These are phyloP conservation scores for Cicer arietinum DNA, from an alignment of 306 rosid species.

Conservation along the genomic window DNA sequence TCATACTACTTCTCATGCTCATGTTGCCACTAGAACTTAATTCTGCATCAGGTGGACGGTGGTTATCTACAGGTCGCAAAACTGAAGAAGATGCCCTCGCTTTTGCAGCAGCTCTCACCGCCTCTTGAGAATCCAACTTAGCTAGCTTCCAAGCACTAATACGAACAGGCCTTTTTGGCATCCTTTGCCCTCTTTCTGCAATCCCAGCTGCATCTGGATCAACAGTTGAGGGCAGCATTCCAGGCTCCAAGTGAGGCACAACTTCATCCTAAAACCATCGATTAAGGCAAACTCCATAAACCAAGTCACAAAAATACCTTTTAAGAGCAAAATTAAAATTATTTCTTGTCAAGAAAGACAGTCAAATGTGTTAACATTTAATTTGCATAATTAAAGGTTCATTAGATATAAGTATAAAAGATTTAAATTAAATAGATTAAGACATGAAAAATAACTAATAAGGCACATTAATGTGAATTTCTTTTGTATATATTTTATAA, in stretches of 20 bases:
- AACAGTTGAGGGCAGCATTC: constrained; percentile 94
- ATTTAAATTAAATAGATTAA: neutral
- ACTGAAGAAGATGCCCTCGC: constrained; percentile 99
- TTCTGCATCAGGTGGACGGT: constrained; percentile 63
- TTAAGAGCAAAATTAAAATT: neutral
- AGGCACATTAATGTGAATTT: neutral
- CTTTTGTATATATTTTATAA: neutral
- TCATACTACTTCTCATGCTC: constrained; percentile 91
- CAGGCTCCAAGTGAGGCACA: constrained; percentile 97
- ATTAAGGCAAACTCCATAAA: constrained; percentile 41
- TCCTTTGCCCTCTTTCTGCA: constrained; percentile 72
- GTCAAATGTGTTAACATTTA: constrained; percentile 10
- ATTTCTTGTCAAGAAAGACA: constrained; percentile 35
- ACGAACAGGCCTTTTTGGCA: constrained; percentile 82
- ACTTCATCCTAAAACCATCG: constrained; percentile 82
- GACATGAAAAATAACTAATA: neutral
- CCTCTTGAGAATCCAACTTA: constrained; percentile 85
- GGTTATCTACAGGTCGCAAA: constrained; percentile 78
- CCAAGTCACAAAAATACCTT: constrained; percentile 21
- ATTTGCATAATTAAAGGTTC: neutral
- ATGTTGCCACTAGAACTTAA: constrained; percentile 86
- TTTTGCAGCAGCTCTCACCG: constrained; percentile 85
- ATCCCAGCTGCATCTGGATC: constrained; percentile 93
- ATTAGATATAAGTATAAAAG: neutral
- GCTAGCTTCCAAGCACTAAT: constrained; percentile 97